These are phyloP conservation scores for Termitomyces sp. DNA, from an alignment of 768 basidiomycete species.

Conservation along the genomic window DNA sequence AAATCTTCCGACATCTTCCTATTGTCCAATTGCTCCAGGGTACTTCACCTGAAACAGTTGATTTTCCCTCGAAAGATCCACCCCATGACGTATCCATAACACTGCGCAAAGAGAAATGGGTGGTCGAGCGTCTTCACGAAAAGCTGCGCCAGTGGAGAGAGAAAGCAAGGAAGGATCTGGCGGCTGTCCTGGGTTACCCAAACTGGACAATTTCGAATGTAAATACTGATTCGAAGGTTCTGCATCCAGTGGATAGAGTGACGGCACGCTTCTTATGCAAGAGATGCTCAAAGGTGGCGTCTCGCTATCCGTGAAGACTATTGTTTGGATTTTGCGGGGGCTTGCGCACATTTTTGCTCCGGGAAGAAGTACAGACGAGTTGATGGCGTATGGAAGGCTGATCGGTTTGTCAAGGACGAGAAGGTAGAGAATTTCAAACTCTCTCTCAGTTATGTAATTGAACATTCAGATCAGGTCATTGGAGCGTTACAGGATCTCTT, in stretches of 20 bases:
- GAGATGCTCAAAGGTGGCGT: slow-evolving; percentile 35
- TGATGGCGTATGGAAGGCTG: slow-evolving; percentile 37
- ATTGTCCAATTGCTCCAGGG: slow-evolving; percentile 32
- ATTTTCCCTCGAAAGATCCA: not conserved
- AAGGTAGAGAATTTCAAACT: slow-evolving; percentile 32
- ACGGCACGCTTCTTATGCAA: slow-evolving; percentile 57
- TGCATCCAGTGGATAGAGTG: slow-evolving; percentile 54
- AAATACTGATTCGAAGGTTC: slow-evolving; percentile 32
- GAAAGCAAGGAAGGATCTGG: slow-evolving; percentile 37
- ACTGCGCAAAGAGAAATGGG: slow-evolving; percentile 24
- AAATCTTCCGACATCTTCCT: slow-evolving; percentile 44
- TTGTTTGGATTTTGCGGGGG: slow-evolving; percentile 52
- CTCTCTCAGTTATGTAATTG: not conserved
- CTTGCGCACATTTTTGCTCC: slow-evolving; percentile 55
- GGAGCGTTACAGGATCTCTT: slow-evolving; percentile 34
- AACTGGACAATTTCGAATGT: slow-evolving; percentile 47
- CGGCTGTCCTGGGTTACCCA: slow-evolving; percentile 39
- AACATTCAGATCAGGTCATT: slow-evolving; percentile 35
- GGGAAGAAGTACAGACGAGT: slow-evolving; percentile 20
- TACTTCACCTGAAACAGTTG: slow-evolving; percentile 13
- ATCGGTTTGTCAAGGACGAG: slow-evolving; percentile 51
- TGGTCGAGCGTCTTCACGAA: slow-evolving; percentile 29
- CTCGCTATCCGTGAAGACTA: slow-evolving; percentile 28
- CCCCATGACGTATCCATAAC: slow-evolving; percentile 10
- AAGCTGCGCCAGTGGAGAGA: slow-evolving; percentile 47